Conservation (phyloP, 768 basidiomycete genomes). For the Piloderma croceum region DNA sequence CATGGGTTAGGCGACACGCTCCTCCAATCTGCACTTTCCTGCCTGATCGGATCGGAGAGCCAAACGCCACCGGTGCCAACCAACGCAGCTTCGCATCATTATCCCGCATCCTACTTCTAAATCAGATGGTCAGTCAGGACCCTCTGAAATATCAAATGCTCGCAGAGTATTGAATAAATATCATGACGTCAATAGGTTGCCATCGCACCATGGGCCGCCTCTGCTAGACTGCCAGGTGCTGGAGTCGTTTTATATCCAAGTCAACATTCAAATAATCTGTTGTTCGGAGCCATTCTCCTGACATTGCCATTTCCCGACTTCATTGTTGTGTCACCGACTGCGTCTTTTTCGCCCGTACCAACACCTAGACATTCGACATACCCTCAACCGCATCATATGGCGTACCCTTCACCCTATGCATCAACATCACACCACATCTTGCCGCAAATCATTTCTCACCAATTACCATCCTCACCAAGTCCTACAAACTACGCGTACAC, state of each 20-base stretch:
- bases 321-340: background rate
- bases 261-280: slow-evolving; percentile 44
- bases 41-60: slow-evolving; percentile 52
- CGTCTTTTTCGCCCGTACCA: background rate
- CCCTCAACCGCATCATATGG: background rate
- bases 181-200: slow-evolving; percentile 34
- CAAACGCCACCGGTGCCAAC: slow-evolving; percentile 44
- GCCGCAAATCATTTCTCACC: too few species aligned
- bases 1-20: slow-evolving; percentile 43
- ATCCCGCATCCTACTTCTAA: slow-evolving; percentile 45
- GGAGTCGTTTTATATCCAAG: slow-evolving; percentile 52
- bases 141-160: background rate
- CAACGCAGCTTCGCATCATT: slow-evolving; percentile 49
- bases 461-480: too few species aligned
- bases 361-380: background rate
- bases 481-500: too few species aligned
- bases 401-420: background rate
- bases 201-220: slow-evolving; percentile 44
- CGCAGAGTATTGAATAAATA: background rate
- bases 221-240: slow-evolving; percentile 39
- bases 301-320: slow-evolving; percentile 34
- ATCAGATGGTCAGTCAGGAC: slow-evolving; percentile 41
- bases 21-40: slow-evolving; percentile 52
- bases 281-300: slow-evolving; percentile 48
- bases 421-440: too few species aligned